Conservation (phyloP, 2,329 filamentous ascomycete species). For the Cryphonectria japonica region DNA sequence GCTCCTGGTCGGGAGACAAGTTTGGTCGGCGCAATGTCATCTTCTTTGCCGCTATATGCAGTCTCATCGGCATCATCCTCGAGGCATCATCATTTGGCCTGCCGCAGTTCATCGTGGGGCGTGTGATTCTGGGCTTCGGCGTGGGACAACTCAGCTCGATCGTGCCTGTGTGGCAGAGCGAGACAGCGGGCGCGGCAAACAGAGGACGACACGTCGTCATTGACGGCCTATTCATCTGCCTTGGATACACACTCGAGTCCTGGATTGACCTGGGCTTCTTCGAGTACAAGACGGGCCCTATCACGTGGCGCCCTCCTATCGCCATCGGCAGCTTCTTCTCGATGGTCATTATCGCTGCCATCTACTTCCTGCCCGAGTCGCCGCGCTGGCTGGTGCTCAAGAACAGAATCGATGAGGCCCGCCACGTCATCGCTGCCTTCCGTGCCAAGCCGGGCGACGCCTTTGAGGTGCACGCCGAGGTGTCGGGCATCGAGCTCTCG, state of each 20-base stretch:
- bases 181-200: constrained; percentile 32
- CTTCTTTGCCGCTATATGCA: constrained; percentile 51
- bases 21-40: constrained; percentile 56
- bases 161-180: constrained; percentile 38
- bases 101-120: constrained; percentile 53
- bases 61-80: constrained; percentile 53
- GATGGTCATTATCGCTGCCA: constrained; percentile 21
- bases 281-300: constrained; percentile 29
- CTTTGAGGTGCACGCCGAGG: constrained; percentile 27
- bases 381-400: constrained; percentile 30
- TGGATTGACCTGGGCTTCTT: constrained; percentile 32
- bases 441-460: constrained; percentile 26
- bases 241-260: constrained; percentile 29
- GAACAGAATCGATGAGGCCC: constrained; percentile 26
- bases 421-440: constrained; percentile 28
- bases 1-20: constrained; percentile 45
- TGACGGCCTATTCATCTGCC: constrained; percentile 30
- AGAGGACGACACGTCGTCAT: constrained; percentile 34
- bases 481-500: constrained; percentile 29
- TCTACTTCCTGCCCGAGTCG: constrained; percentile 31
- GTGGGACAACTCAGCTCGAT: constrained; percentile 51
- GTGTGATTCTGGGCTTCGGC: constrained; percentile 55
- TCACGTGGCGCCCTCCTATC: constrained; percentile 31
- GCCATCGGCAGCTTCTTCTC: constrained; percentile 28
- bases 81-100: constrained; percentile 51